phyloP scores from a whole-genome alignment of 805 yeast species.

The Zygosaccharomyces kombuchaensis region DNA sequence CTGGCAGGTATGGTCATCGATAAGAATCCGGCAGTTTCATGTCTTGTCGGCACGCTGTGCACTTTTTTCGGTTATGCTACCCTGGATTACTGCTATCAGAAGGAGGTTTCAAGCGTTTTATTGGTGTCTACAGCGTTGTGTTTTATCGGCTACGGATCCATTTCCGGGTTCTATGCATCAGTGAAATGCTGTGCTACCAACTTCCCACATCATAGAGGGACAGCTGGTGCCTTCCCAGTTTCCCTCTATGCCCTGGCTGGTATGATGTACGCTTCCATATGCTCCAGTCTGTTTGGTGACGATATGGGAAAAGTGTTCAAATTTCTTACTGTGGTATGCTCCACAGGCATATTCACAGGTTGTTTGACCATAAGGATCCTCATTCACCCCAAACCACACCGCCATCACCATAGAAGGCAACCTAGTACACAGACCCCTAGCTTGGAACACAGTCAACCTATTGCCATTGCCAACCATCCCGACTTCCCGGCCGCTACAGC shows the following conservation, averaged over 20 bases:
- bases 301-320: conserved; percentile 51
- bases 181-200: conserved; percentile 47
- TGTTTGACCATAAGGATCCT: conserved; percentile 29
- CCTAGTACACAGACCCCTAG: not conserved
- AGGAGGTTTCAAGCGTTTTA: conserved; percentile 37
- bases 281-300: conserved; percentile 49
- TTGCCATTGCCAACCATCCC: conserved; percentile 12
- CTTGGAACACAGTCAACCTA: conserved; percentile 14
- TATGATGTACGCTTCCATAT: conserved; percentile 53
- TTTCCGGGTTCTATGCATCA: conserved; percentile 55
- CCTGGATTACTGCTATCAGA: conserved; percentile 45
- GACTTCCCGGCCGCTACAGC: conserved; percentile 1
- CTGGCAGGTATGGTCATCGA: conserved; percentile 70
- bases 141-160: conserved; percentile 62
- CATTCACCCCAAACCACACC: conserved; percentile 5
- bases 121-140: conserved; percentile 47
- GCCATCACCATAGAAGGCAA: conserved; percentile 3
- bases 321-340: conserved; percentile 52
- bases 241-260: conserved; percentile 71
- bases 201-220: conserved; percentile 66
- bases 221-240: conserved; percentile 66
- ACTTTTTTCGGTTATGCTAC: conserved; percentile 53
- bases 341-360: conserved; percentile 34
- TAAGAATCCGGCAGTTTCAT: conserved; percentile 46
- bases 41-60: conserved; percentile 50